Evolutionary conservation across 805 yeast species (phyloP).

Genomic region (Candida fluviatilis): DNA sequence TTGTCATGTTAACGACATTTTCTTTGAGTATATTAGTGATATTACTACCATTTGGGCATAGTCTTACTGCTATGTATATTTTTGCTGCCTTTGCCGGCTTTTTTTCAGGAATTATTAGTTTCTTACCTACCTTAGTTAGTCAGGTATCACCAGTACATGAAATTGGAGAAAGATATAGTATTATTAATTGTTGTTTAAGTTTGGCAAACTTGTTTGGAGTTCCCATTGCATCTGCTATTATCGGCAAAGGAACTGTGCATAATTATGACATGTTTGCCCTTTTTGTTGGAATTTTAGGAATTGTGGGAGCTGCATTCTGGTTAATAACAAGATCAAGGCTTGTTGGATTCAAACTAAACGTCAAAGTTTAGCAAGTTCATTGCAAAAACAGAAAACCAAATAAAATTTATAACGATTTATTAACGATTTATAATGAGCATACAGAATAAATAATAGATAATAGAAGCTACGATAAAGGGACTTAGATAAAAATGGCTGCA

Average conservation of each 20-base stretch:
- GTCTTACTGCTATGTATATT: constrained; percentile 21
- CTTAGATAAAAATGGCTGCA: too few relatives aligned
- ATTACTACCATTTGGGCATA: constrained; percentile 32
- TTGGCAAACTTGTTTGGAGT: constrained; percentile 30
- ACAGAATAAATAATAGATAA: too few relatives aligned
- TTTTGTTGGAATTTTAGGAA: constrained; percentile 25
- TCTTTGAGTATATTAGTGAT: constrained; percentile 22
- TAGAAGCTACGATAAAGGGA: too few relatives aligned
- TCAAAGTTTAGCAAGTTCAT: constrained; percentile 15
- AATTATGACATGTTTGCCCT: constrained; percentile 28
- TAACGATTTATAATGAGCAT: too few relatives aligned
- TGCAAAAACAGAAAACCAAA: too few relatives aligned
- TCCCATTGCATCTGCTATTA: constrained; percentile 31
- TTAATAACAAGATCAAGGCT: constrained; percentile 15
- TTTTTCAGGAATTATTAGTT: constrained; percentile 30
- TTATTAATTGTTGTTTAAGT: constrained; percentile 26
- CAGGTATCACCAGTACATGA: constrained; percentile 45
- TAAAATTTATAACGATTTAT: too few relatives aligned
- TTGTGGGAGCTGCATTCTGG: constrained; percentile 28
- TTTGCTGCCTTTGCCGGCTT: constrained; percentile 34
- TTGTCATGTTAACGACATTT: constrained; percentile 25
- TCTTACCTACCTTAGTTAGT: constrained; percentile 50
- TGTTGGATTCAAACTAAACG: constrained; percentile 19
- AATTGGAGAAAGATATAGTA: constrained; percentile 34
- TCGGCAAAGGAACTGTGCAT: constrained; percentile 20